A percentile compares a stretch with the other conserved stretches of the same genome.
Conservation (phyloP, 768 basidiomycete species). For the Naganishia onofrii region DNA sequence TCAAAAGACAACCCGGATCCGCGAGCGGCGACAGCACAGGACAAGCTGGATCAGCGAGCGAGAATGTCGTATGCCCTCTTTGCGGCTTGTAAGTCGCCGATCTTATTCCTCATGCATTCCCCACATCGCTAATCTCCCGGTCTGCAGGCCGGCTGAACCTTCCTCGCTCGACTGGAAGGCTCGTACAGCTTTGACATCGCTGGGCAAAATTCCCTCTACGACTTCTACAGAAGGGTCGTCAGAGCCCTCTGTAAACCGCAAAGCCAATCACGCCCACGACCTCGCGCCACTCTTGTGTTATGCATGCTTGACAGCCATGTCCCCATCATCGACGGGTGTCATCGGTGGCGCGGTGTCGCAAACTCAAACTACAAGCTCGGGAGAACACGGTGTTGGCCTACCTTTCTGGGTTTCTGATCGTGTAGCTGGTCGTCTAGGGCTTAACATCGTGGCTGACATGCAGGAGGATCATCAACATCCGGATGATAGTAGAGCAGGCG, state of each 20-base stretch:
- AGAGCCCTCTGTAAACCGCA: neutral
- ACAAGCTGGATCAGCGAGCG: neutral
- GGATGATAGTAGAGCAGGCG: conserved; percentile 11
- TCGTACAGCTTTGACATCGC: conserved; percentile 42
- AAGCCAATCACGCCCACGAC: neutral
- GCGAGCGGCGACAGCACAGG: neutral
- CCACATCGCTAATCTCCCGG: neutral
- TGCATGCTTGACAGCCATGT: conserved; percentile 47
- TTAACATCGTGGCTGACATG: neutral
- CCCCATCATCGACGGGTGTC: conserved; percentile 31
- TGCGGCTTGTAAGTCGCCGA: conserved; percentile 38
- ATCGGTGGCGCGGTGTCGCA: conserved; percentile 2
- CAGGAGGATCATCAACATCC: conserved; percentile 16
- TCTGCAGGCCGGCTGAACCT: conserved; percentile 45
- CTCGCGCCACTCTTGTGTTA: conserved; percentile 45
- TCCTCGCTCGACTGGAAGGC: conserved; percentile 49
- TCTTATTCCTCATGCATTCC: neutral
- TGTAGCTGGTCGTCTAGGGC: conserved; percentile 10
- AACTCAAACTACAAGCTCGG: neutral
- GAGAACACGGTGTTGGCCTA: conserved; percentile 30
- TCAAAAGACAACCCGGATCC: conserved; percentile 34
- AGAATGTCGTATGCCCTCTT: conserved; percentile 26
- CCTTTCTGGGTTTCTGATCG: conserved; percentile 39
- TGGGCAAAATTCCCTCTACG: conserved; percentile 25
- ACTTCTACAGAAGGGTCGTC: neutral